Evolutionary conservation across 345 rosid species (phyloP).

Genomic region (Eucalyptus regnans): DNA sequence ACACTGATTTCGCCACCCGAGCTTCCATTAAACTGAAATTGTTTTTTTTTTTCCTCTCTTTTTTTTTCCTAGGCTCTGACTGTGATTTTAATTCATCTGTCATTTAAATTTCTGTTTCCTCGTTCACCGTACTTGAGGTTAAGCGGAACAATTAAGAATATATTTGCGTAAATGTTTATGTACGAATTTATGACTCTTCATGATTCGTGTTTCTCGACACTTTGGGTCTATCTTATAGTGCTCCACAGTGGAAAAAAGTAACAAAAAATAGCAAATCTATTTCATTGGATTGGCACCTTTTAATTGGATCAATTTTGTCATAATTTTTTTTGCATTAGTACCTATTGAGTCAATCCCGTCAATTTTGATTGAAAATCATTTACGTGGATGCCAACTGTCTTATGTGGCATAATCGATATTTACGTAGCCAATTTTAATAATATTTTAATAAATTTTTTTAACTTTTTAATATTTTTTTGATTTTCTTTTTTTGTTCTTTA

Average conservation of each 20-base stretch:
- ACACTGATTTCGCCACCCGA: slow-evolving; percentile 38
- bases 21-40: neutral
- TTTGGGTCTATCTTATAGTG: neutral
- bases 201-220: neutral
- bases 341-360: accelerated
- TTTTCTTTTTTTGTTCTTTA: too few relatives aligned
- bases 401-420: accelerated
- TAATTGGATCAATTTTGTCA: too few relatives aligned
- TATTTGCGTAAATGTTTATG: neutral
- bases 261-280: too few relatives aligned
- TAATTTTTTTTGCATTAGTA: too few relatives aligned
- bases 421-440: accelerated
- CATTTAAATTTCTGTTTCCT: neutral
- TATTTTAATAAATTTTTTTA: accelerated
- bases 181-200: neutral
- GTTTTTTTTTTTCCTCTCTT: accelerated
- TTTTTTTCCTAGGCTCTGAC: neutral
- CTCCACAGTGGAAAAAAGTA: neutral
- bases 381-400: accelerated
- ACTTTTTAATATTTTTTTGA: too few relatives aligned
- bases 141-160: neutral
- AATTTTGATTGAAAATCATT: too few relatives aligned
- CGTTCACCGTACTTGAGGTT: neutral
- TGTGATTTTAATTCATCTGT: neutral
- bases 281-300: accelerated